Evolutionary conservation across 768 basidiomycete species (phyloP), one percentile per base, ranked within the genome.

Genomic region (Pseudohyphozyma bogoriensis): DNA sequence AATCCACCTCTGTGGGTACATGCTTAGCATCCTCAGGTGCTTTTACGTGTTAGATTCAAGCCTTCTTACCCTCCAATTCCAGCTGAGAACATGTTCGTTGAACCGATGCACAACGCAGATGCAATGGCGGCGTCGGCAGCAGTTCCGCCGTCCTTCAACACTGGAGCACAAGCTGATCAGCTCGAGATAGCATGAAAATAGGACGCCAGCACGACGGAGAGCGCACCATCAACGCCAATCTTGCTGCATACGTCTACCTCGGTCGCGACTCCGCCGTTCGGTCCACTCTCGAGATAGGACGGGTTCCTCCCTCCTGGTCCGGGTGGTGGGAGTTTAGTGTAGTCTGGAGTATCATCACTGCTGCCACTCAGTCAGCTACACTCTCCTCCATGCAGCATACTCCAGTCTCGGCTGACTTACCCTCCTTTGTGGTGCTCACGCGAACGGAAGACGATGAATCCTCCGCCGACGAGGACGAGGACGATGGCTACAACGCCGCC

Each of bases 71-170:
- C 69, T n/a, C 60, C 70, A 49, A 71, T 68, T 26, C 67, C 67
- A 29, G 67, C 90, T 79, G 87, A 88, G 72, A 91, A 95, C 83
- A 89, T 89, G 72, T 90, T 91, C 53, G 89, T 70, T 7, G 74
- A 70, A 9, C 77, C 77, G 45, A 77, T 72, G 71, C 93, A 96
- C 29, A 96, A 77, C 0, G 85, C 82, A 0, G 86, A 79, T 26
- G 83, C 81, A 56, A 96, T 82, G 0, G 83, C 85, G 0, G 93
- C 85, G 66, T 97, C 93, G 20, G 93, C 82, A 0, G 92, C 91
- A 69, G 87, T 92, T 22, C 93, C 93, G 31, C 90, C 91, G 11
- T 82, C 80, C 33, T 74, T 64, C 3, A 69, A 58, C 8, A 71
- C 63, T 65, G 45, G 28, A 29, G 29, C 18, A 7, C 37, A 28